These are phyloP conservation scores for Tolypocladium inflatum DNA, from an alignment of 2,329 filamentous ascomycete species.

Conservation along the genomic window DNA sequence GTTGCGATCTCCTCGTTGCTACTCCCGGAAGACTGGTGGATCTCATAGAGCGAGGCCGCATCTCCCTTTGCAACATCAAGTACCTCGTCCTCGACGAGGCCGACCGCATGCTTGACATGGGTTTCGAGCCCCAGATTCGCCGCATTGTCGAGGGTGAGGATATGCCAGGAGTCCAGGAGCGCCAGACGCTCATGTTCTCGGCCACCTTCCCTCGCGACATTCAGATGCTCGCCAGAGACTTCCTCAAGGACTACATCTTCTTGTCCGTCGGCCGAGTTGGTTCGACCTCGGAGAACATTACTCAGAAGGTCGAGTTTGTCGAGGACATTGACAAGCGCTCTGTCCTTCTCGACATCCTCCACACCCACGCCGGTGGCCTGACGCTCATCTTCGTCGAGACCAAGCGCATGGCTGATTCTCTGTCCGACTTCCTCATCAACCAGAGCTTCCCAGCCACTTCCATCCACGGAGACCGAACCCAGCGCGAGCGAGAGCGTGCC, in stretches of 20 bases:
- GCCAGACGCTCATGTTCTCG: conserved; percentile 99
- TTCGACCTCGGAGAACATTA: conserved; percentile 99
- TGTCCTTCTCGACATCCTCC: conserved; percentile 91
- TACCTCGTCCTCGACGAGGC: conserved; percentile 98
- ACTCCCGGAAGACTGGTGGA: conserved; percentile 96
- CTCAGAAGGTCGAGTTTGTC: conserved; percentile 96
- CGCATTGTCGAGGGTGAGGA: conserved; percentile 97
- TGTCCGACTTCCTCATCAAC: conserved; percentile 98
- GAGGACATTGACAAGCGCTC: conserved; percentile 97
- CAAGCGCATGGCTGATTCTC: conserved; percentile 97
- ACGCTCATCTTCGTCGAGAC: conserved; percentile 99
- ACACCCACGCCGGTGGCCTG: conserved; percentile 81
- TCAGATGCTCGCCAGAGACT: conserved; percentile 96
- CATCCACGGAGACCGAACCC: conserved; percentile 96
- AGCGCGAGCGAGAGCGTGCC: conserved; percentile 96
- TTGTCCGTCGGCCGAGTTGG: conserved; percentile 96
- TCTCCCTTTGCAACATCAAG: conserved; percentile 97
- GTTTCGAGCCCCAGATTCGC: conserved; percentile 99
- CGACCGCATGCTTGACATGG: conserved; percentile 99
- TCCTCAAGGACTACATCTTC: conserved; percentile 99
- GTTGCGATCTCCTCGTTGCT: conserved; percentile 93
- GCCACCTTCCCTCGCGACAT: conserved; percentile 99
- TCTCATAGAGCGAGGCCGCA: conserved; percentile 95
- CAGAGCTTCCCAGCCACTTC: conserved; percentile 97
- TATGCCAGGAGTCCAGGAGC: conserved; percentile 74